phyloP scores from a whole-genome alignment of 495 filamentous ascomycete genomes.

The Daldinia decipiens region DNA sequence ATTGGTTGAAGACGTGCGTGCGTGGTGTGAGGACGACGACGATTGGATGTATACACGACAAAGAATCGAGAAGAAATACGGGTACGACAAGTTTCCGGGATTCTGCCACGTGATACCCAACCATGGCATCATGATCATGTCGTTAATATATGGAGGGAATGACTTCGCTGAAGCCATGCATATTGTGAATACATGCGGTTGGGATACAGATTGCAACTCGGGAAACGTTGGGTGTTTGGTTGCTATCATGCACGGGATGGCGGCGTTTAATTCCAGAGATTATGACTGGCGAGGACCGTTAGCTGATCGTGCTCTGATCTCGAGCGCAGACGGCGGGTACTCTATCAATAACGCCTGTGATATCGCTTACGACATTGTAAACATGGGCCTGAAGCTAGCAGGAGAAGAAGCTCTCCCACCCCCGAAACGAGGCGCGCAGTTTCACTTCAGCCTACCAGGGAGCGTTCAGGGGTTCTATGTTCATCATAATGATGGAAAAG shows the following conservation, averaged over 20 bases:
- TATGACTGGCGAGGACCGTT: slow-evolving; percentile 48
- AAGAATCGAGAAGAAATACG: slow-evolving; percentile 45
- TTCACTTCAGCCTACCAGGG: slow-evolving; percentile 49
- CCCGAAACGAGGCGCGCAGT: slow-evolving; percentile 49
- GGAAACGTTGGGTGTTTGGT: slow-evolving; percentile 49
- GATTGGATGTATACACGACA: slow-evolving; percentile 46
- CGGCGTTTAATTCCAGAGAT: slow-evolving; percentile 30
- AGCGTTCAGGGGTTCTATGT: slow-evolving; percentile 48
- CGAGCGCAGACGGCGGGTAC: slow-evolving; percentile 51
- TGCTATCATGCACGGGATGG: slow-evolving; percentile 48
- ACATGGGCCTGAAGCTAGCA: slow-evolving; percentile 38
- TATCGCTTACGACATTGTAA: slow-evolving; percentile 44
- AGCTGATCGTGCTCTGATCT: slow-evolving; percentile 46
- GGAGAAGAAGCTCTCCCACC: slow-evolving; percentile 17
- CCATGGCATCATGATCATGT: slow-evolving; percentile 49
- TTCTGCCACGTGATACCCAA: slow-evolving; percentile 49
- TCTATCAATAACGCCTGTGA: slow-evolving; percentile 50
- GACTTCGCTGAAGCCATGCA: slow-evolving; percentile 50
- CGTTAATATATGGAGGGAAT: slow-evolving; percentile 43
- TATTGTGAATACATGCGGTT: slow-evolving; percentile 49
- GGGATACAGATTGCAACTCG: slow-evolving; percentile 52
- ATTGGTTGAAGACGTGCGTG: slow-evolving; percentile 36
- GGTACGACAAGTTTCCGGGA: slow-evolving; percentile 48
- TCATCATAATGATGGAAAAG: not conserved
- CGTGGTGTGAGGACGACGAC: slow-evolving; percentile 38